Evolutionary conservation across 305 asterid genomes (phyloP).

Genomic region (Petunia hybrid): DNA sequence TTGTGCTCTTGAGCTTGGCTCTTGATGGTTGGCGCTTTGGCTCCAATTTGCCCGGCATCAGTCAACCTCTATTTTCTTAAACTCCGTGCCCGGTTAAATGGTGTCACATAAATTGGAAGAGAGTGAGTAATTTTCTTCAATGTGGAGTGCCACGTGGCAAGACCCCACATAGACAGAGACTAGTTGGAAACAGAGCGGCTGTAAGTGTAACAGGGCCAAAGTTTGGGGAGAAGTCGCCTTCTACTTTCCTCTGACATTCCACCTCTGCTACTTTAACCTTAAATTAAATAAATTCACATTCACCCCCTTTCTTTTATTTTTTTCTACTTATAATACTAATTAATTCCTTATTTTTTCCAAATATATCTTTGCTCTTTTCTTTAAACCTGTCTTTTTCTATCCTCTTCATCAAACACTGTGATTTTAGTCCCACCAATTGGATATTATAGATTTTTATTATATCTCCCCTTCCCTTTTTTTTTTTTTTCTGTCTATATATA

Average conservation of each 20-base stretch:
- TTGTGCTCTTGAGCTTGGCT: too few relatives aligned
- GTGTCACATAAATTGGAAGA: too few relatives aligned
- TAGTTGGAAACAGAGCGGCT: slow-evolving; percentile 2
- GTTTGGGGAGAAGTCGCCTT: slow-evolving; percentile 73
- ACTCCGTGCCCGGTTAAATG: too few relatives aligned
- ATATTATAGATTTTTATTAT: slow-evolving; percentile 40
- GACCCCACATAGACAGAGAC: slow-evolving; percentile 10
- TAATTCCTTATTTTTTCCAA: slow-evolving; percentile 28
- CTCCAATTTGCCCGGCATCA: too few relatives aligned
- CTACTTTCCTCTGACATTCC: slow-evolving; percentile 75
- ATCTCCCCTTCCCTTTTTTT: slow-evolving; percentile 26
- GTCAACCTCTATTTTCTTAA: too few relatives aligned
- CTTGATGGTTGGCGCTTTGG: too few relatives aligned
- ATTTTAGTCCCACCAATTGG: slow-evolving; percentile 55
- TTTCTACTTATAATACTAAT: background rate
- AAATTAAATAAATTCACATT: background rate
- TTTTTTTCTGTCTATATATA: slow-evolving; percentile 29
- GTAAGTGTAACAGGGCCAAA: slow-evolving; percentile 35
- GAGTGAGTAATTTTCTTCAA: too few relatives aligned
- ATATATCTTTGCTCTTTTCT: slow-evolving; percentile 37
- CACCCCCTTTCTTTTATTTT: background rate
- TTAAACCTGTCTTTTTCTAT: slow-evolving; percentile 36
- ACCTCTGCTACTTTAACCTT: slow-evolving; percentile 63
- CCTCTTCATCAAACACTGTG: slow-evolving; percentile 39
- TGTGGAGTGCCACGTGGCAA: slow-evolving; percentile 34